phyloP scores from a whole-genome alignment of 2,329 filamentous ascomycete genomes.

The Blumeriella jaapii region DNA sequence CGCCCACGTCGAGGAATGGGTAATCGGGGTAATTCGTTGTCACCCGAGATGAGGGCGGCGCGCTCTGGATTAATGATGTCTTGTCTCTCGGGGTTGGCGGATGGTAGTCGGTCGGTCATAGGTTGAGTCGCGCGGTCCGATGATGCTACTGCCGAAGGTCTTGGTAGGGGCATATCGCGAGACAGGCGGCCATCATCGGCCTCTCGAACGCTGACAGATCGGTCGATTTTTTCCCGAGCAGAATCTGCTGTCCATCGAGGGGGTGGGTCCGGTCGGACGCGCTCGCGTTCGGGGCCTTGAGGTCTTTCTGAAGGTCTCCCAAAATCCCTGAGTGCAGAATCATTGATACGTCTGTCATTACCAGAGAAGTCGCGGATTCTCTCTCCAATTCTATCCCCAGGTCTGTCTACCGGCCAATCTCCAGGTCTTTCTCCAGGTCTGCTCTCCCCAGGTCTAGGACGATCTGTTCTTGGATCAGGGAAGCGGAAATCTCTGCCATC shows the following conservation, averaged over 20 bases:
- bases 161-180: constrained; percentile 26
- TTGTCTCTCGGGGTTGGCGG: constrained; percentile 21
- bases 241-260: constrained; percentile 24
- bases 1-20: constrained; percentile 24
- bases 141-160: constrained; percentile 12
- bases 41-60: constrained; percentile 25
- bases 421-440: constrained; percentile 15
- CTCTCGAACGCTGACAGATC: constrained; percentile 16
- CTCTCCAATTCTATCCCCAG: constrained; percentile 22
- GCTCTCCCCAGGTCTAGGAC: background rate
- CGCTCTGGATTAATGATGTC: constrained; percentile 27
- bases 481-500: constrained; percentile 20
- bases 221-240: constrained; percentile 22
- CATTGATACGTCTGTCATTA: constrained; percentile 21
- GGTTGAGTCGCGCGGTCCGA: constrained; percentile 18
- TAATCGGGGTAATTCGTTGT: constrained; percentile 19
- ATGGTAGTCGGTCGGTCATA: constrained; percentile 18
- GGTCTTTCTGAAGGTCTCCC: constrained; percentile 18
- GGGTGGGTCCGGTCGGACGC: constrained; percentile 20
- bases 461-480: constrained; percentile 14
- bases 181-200: constrained; percentile 22
- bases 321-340: constrained; percentile 21
- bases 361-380: constrained; percentile 22
- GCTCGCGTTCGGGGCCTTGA: constrained; percentile 18
- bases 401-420: constrained; percentile 12